These are phyloP conservation scores for Populus tomentosa DNA, from an alignment of 441 rosid species.

Conservation along the genomic window DNA sequence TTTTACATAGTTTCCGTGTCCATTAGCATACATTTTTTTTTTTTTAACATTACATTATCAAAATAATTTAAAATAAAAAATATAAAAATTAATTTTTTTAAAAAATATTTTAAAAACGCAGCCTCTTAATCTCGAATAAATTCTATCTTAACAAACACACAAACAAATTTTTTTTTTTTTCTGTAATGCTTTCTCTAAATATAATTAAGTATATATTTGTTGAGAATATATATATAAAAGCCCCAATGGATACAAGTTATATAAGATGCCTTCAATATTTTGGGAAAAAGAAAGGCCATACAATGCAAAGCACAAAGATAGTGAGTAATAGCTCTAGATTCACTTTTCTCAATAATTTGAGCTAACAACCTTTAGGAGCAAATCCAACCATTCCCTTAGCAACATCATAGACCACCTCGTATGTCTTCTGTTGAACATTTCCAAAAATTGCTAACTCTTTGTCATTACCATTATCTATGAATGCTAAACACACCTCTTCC, in stretches of 20 bases:
- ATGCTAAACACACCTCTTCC: slow-evolving; percentile 53
- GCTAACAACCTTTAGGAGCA: slow-evolving; percentile 53
- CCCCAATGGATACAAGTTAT: not conserved
- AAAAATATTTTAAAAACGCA: too few relatives aligned
- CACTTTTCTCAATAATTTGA: not conserved
- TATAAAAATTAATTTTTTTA: too few relatives aligned
- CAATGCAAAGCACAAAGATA: not conserved
- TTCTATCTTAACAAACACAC: not conserved
- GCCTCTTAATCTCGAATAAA: too few relatives aligned
- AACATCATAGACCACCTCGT: slow-evolving; percentile 70
- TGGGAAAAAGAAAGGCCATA: not conserved
- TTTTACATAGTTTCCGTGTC: too few relatives aligned
- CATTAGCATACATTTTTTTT: too few relatives aligned
- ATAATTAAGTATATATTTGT: not conserved
- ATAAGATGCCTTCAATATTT: too few relatives aligned
- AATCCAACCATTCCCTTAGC: slow-evolving; percentile 61
- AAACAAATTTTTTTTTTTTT: too few relatives aligned
- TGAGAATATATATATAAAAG: not conserved
- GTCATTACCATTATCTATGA: slow-evolving; percentile 46
- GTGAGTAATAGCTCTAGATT: not conserved
- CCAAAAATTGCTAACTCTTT: slow-evolving; percentile 52
- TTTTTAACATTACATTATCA: too few relatives aligned
- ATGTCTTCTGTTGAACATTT: slow-evolving; percentile 66
- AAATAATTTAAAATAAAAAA: too few relatives aligned
- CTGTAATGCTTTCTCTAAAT: not conserved